phyloP scores from a whole-genome alignment of 495 filamentous ascomycete genomes.

The Terfezia boudieri region DNA sequence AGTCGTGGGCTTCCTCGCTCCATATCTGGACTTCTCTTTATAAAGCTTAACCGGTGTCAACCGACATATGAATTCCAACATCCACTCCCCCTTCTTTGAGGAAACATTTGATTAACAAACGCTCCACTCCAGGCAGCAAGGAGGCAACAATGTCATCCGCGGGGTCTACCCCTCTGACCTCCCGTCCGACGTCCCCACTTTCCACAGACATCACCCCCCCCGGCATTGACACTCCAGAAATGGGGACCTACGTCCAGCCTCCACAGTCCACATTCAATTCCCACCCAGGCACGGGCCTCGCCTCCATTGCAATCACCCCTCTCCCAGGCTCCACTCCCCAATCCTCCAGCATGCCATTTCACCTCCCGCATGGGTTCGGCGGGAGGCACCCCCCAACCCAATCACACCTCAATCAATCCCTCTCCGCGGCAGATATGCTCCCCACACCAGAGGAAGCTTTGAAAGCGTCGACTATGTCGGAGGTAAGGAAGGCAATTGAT shows the following conservation, averaged over 20 bases:
- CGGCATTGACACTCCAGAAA: background rate
- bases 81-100: background rate
- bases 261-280: background rate
- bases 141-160: background rate
- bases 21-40: too few species aligned
- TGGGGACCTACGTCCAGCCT: background rate
- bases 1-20: too few species aligned
- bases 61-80: background rate
- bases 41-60: too few species aligned
- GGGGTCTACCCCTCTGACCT: background rate
- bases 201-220: background rate
- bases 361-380: too few species aligned
- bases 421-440: background rate
- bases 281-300: background rate
- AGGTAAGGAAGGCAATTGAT: slow-evolving; percentile 16
- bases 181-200: background rate
- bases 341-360: too few species aligned
- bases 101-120: background rate
- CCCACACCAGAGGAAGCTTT: background rate
- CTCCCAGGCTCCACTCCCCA: too few species aligned
- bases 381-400: background rate
- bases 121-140: background rate
- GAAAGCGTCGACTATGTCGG: slow-evolving; percentile 10
- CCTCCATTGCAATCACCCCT: background rate
- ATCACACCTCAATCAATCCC: background rate